These are phyloP conservation scores for Carallia brachiata DNA, from an alignment of 345 rosid genomes.

Conservation along the genomic window DNA sequence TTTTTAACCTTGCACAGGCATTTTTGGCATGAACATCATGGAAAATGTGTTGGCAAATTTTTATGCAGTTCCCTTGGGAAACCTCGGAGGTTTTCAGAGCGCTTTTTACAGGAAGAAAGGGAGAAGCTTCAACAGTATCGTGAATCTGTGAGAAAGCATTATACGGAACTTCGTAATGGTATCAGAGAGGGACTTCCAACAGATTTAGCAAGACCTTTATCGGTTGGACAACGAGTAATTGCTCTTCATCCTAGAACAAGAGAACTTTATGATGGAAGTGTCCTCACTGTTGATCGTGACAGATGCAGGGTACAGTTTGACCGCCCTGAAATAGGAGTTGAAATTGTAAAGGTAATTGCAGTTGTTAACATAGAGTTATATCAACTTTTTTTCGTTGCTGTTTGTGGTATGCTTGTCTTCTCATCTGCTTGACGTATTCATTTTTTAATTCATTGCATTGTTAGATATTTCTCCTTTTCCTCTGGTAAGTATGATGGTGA, in stretches of 20 bases:
- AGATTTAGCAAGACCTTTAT: conserved; percentile 36
- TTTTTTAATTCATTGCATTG: not conserved
- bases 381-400: not conserved
- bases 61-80: conserved; percentile 31
- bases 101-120: conserved; percentile 27
- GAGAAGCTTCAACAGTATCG: conserved; percentile 31
- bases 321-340: conserved; percentile 28
- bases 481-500: conserved; percentile 11
- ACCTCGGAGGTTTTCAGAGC: conserved; percentile 35
- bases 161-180: conserved; percentile 25
- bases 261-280: conserved; percentile 31
- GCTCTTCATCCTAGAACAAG: conserved; percentile 33
- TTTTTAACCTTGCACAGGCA: not conserved
- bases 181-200: conserved; percentile 33
- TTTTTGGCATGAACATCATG: not conserved
- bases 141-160: conserved; percentile 35
- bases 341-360: conserved; percentile 26
- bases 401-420: not conserved
- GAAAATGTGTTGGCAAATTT: not conserved
- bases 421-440: not conserved
- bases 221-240: conserved; percentile 31
- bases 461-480: not conserved
- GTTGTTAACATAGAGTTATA: not conserved
- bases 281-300: conserved; percentile 31
- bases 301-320: conserved; percentile 36